Evolutionary conservation across 495 filamentous ascomycete genomes (phyloP), one percentile per base, ranked within the genome.

Genomic region (Trichoderma gamsii): DNA sequence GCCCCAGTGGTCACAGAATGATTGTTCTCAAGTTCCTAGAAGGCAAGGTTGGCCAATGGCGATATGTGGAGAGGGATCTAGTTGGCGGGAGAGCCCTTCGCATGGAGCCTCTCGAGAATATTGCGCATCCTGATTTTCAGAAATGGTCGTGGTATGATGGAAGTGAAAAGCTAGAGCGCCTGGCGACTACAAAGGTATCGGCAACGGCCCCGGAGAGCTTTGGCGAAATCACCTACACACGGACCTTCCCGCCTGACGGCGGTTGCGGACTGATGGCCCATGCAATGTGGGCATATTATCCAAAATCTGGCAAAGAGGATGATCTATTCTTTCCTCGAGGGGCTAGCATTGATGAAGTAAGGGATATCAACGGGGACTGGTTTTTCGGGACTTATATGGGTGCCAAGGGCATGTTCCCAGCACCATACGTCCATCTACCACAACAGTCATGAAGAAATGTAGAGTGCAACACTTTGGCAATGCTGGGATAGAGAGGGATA

Each of bases 281-380:
- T 18, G 90, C 91, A 0, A 69, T 79, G 23, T 97, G 91, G 90
- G 80, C 84, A 8, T 96, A 87, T 81, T 92, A 88, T 72, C 92
- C 91, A 9, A 83, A 83, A 7, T 74, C 73, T 0, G 86, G 80
- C 7, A 76, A 74, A 7, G 76, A 79, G 41, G 90, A 96, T 76
- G 93, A 97, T 80, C 74, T 97, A 66, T 79, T 85, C 71, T 97
- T 97, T 72, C 93, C 93, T 3, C 88, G 86, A 67, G 88, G 89
- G 6, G 92, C 92, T 0, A 90, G 94, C 76, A 84, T 97, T 13
- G 81, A 82, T 3, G 93, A 97, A 80, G 86, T 87, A 43, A 86
- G 91, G 77, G 88, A 91, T 76, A 85, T 93, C 59, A 96, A 95
- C 76, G 91, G 87, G 49, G 92, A 96, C 76, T 97, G 92, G 92